Percentiles rank a stretch among this genome's conserved stretches.
These are phyloP conservation scores for Bipolaris cookei DNA, from an alignment of 2,329 filamentous ascomycete species.

Conservation along the genomic window DNA sequence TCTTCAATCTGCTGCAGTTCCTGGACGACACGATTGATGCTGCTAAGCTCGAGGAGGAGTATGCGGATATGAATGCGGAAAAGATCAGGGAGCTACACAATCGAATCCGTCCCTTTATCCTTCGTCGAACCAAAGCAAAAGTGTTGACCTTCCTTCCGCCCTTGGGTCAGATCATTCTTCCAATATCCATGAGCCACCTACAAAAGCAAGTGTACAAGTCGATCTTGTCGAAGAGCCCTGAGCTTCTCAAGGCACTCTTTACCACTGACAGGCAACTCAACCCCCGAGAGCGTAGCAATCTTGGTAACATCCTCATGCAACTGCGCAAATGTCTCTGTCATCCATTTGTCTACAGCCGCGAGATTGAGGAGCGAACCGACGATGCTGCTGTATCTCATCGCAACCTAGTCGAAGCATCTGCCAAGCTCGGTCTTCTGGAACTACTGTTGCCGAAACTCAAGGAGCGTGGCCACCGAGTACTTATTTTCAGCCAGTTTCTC, in stretches of 20 bases:
- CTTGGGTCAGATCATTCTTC: conserved; percentile 93
- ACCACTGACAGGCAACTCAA: conserved; percentile 66
- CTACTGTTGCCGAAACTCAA: conserved; percentile 86
- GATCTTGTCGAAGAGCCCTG: conserved; percentile 87
- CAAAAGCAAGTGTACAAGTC: conserved; percentile 95
- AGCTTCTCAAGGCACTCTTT: conserved; percentile 87
- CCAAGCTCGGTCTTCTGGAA: conserved; percentile 84
- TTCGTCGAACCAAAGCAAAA: conserved; percentile 83
- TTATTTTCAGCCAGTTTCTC: conserved; percentile 96
- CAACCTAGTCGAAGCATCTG: conserved; percentile 88
- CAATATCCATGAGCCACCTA: conserved; percentile 90
- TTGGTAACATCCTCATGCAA: conserved; percentile 96
- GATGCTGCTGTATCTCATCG: conserved; percentile 69
- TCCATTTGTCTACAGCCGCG: conserved; percentile 89
- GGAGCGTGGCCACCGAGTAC: conserved; percentile 83
- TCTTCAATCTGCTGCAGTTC: conserved; percentile 97
- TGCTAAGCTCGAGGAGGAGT: conserved; percentile 74
- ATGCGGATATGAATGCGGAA: conserved; percentile 77
- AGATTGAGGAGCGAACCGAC: conserved; percentile 82
- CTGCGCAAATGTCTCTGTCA: conserved; percentile 93
- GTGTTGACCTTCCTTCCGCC: conserved; percentile 91
- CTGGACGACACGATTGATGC: conserved; percentile 77
- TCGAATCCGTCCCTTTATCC: conserved; percentile 75
- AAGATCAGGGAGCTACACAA: conserved; percentile 82
- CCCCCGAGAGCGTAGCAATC: conserved; percentile 73